Evolutionary conservation across 148 eudicot species (phyloP).

Genomic region (Camellia japonica): DNA sequence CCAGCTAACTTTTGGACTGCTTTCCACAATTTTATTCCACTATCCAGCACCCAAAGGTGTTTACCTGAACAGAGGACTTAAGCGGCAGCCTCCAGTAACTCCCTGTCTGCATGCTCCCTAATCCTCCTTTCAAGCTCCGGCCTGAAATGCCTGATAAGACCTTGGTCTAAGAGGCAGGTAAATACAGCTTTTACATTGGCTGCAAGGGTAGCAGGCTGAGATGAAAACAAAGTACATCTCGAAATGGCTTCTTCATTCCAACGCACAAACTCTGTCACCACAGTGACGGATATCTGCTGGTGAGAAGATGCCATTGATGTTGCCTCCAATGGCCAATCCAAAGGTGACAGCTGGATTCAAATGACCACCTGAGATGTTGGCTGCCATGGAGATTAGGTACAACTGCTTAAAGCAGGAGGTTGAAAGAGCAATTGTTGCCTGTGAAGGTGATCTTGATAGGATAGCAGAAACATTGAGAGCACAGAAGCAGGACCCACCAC

Average conservation of each 20-base stretch:
- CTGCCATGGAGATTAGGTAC: constrained; percentile 61
- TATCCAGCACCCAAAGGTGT: constrained; percentile 5
- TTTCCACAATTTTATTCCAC: constrained; percentile 10
- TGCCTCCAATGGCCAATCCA: constrained; percentile 83
- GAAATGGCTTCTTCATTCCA: constrained; percentile 99
- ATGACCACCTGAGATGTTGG: neutral
- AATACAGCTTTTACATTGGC: too few relatives aligned
- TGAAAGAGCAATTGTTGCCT: constrained; percentile 76
- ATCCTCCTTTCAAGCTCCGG: constrained; percentile 94
- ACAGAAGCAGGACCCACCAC: constrained; percentile 61
- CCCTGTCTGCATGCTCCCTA: constrained; percentile 74
- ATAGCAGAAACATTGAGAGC: constrained; percentile 63
- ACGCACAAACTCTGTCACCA: constrained; percentile 96
- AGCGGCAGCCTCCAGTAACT: constrained; percentile 71
- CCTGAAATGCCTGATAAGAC: constrained; percentile 91
- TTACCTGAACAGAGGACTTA: constrained; percentile 29
- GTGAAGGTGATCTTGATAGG: constrained; percentile 92
- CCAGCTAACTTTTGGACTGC: constrained; percentile 5
- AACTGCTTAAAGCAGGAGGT: constrained; percentile 85
- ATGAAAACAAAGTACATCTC: constrained; percentile 80
- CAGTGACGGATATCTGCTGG: constrained; percentile 94
- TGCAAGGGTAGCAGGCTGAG: constrained; percentile 31
- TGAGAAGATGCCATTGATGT: constrained; percentile 71
- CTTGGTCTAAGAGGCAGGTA: constrained; percentile 32
- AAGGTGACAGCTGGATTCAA: too few relatives aligned